Conservation (phyloP, 306 rosid species). For the Sindora glabra region DNA sequence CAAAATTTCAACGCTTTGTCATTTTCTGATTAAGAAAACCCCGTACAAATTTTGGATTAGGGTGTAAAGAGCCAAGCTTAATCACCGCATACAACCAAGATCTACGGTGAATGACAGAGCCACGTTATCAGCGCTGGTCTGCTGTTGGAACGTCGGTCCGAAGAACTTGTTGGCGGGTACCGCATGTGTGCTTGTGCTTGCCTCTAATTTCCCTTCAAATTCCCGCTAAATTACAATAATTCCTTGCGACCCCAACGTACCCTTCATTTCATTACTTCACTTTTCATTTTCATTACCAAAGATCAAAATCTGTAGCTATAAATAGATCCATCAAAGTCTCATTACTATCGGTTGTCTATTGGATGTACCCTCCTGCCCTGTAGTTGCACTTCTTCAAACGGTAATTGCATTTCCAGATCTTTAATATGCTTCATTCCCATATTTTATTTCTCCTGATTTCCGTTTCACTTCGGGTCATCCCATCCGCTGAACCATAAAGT, state of each 20-base stretch:
- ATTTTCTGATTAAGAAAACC: too few species aligned
- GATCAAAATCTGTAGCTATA: constrained; percentile 25
- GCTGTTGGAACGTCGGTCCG: too few species aligned
- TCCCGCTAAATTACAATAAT: background rate
- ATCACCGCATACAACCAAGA: too few species aligned
- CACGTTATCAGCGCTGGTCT: too few species aligned
- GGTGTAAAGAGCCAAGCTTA: too few species aligned
- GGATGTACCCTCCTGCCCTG: constrained; percentile 10
- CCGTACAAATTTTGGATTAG: too few species aligned
- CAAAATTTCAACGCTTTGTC: too few species aligned
- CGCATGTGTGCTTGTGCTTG: constrained; percentile 11
- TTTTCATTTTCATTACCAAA: too few species aligned
- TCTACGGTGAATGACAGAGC: too few species aligned
- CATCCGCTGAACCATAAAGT: background rate
- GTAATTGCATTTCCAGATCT: constrained; percentile 29
- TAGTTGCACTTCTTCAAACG: constrained; percentile 8
- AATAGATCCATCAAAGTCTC: constrained; percentile 12
- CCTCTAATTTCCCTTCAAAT: background rate
- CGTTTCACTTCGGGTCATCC: background rate
- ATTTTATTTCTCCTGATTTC: too few species aligned
- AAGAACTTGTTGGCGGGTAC: too few species aligned
- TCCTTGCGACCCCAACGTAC: constrained; percentile 17
- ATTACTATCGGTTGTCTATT: constrained; percentile 11
- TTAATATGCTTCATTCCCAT: background rate
- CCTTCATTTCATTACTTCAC: background rate